Evolutionary conservation across 1,139 yeast genomes (phyloP), one percentile per base, ranked within the genome.

Genomic region (Nematodospora anomalae): DNA sequence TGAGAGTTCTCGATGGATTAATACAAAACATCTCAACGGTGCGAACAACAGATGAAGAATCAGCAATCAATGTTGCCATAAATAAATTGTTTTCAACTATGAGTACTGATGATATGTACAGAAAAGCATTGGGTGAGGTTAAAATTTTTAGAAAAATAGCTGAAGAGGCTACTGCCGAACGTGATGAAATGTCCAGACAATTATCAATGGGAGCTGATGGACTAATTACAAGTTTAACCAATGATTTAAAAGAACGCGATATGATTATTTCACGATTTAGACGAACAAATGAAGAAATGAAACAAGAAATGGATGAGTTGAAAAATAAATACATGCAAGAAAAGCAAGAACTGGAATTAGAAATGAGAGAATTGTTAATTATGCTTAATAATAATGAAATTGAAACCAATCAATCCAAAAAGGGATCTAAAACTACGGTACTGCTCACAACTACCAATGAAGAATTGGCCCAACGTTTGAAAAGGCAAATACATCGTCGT

Each of bases 51-150:
- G 84, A 83, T 47, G 82, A 83, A 44, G 87, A 83, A 28, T 74
- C 90, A 6, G 86, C 89, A 4, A 74, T 89, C 51, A 88, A 86
- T 35, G 80, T 88, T 47, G 90, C 96, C 1, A 85, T 92, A 27
- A 94, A 88, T 52, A 71, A 83, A 44, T 70, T 92, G 38, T 74
- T 80, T 43, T 80, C 88, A 36, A 76, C 89, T n/a, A 74, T 90
- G 58, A 83, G 83, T 49, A 87, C 96, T 0, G 98, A 92, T 59
- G 96, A 89, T 43, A 85, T 84, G 58, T 96, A 96, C 14, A 71
- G 85, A 37, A 74, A 83, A 40, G 95, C 96, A 0, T 67, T 84
- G 37, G 61, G 74, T 31, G 97, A 90, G 47, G 81, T 83, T 12
- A 80, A 81, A 46, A 80, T 76, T 20, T 63, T 83, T 30, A 76